Percentiles rank a stretch among this genome's conserved stretches.
phyloP scores from a whole-genome alignment of 2,329 filamentous ascomycete species.

The Calycina herbarum region DNA sequence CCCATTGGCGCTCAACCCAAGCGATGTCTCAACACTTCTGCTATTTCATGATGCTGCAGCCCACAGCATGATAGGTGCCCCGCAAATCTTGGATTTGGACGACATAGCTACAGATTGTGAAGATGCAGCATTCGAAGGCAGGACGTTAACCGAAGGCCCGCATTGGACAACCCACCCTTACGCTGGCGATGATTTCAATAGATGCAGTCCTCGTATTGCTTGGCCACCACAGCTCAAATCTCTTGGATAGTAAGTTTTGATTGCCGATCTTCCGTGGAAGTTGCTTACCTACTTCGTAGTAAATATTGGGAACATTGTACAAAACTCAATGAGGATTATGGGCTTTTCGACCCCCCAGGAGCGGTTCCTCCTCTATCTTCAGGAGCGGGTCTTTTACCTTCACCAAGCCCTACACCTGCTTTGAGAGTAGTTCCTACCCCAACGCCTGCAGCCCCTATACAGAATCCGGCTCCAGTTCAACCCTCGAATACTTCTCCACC shows the following conservation, averaged over 20 bases:
- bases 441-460: slow-evolving; percentile 22
- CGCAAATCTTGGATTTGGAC: neutral
- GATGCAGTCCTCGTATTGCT: slow-evolving; percentile 26
- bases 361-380: slow-evolving; percentile 38
- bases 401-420: neutral
- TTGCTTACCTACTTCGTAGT: too few species aligned
- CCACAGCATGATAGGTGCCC: neutral
- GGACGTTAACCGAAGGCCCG: neutral
- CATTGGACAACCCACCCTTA: slow-evolving; percentile 10
- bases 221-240: slow-evolving; percentile 23
- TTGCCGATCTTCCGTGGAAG: too few species aligned
- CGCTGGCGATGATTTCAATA: slow-evolving; percentile 14
- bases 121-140: neutral
- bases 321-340: slow-evolving; percentile 40
- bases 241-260: slow-evolving; percentile 15
- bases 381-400: slow-evolving; percentile 5
- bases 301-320: slow-evolving; percentile 40
- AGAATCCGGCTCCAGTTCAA: slow-evolving; percentile 22
- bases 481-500: slow-evolving; percentile 13
- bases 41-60: neutral
- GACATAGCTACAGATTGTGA: slow-evolving; percentile 8
- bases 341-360: slow-evolving; percentile 44
- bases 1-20: slow-evolving; percentile 3
- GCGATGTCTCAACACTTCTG: slow-evolving; percentile 4
- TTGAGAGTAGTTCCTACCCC: slow-evolving; percentile 8